A percentile compares a stretch with the other conserved stretches of the same genome.
phyloP scores from a whole-genome alignment of 345 rosid species.

The Aquilaria malaccensis region DNA sequence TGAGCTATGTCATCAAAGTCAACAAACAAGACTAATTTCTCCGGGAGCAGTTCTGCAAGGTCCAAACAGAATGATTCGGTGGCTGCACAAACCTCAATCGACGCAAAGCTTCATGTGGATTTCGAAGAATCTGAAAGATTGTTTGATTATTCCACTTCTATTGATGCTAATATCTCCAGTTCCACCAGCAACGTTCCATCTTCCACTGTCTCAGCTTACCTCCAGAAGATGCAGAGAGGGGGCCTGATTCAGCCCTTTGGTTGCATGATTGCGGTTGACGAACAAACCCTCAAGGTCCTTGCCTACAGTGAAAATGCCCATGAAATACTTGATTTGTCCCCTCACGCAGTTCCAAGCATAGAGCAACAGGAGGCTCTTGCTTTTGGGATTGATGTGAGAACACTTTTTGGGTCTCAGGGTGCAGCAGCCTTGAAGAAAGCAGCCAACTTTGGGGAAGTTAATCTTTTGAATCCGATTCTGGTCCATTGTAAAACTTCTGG shows the following conservation, averaged over 20 bases:
- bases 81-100: slow-evolving; percentile 60
- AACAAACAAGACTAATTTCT: slow-evolving; percentile 30
- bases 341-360: slow-evolving; percentile 68
- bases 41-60: slow-evolving; percentile 48
- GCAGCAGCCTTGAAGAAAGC: slow-evolving; percentile 70
- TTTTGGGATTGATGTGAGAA: slow-evolving; percentile 53
- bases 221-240: slow-evolving; percentile 78
- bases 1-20: slow-evolving; percentile 50
- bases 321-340: slow-evolving; percentile 65
- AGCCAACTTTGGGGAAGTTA: slow-evolving; percentile 53
- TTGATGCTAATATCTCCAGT: slow-evolving; percentile 42
- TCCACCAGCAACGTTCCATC: slow-evolving; percentile 57
- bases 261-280: slow-evolving; percentile 68
- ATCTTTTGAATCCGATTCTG: slow-evolving; percentile 61
- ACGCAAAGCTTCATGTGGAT: slow-evolving; percentile 58
- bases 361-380: slow-evolving; percentile 59
- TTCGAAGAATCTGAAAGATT: slow-evolving; percentile 55
- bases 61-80: slow-evolving; percentile 40
- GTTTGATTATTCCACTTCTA: slow-evolving; percentile 66
- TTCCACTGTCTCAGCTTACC: slow-evolving; percentile 55
- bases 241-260: slow-evolving; percentile 70
- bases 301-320: slow-evolving; percentile 73
- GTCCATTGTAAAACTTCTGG: slow-evolving; percentile 59
- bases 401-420: slow-evolving; percentile 54
- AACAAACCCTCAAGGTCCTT: slow-evolving; percentile 45